Evolutionary conservation across 1,139 yeast species (phyloP).

Genomic region (Geotrichum reessii): DNA sequence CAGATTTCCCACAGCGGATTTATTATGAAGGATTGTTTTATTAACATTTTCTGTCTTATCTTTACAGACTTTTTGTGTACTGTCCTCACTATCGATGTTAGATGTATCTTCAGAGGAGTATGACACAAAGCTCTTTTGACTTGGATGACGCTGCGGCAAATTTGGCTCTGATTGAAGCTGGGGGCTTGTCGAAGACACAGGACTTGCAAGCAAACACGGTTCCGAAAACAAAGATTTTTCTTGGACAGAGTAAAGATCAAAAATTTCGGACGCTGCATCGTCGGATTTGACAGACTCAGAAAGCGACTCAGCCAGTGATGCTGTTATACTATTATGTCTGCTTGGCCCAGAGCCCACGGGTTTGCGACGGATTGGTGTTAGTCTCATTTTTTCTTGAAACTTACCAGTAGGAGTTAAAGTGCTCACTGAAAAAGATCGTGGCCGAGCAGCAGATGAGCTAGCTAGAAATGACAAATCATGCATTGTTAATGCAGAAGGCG

Average conservation of each 20-base stretch:
- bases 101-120: neutral
- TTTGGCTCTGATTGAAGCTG: neutral
- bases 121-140: neutral
- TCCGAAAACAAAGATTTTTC: neutral
- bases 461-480: neutral
- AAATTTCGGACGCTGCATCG: neutral
- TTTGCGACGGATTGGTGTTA: constrained; percentile 1
- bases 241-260: neutral
- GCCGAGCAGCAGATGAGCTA: neutral
- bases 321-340: neutral
- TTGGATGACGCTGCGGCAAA: neutral
- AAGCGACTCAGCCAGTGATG: neutral
- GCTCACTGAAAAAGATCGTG: neutral
- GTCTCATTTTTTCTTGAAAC: neutral
- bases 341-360: constrained; percentile 10
- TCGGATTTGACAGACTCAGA: neutral
- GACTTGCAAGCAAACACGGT: neutral
- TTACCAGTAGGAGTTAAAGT: neutral
- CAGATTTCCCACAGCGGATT: neutral
- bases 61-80: no score
- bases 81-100: neutral
- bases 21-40: neutral
- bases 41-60: neutral
- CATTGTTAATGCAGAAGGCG: constrained; percentile 1
- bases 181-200: neutral